These are phyloP conservation scores for Leishmania tarentolae DNA, from an alignment of 208 protist species.

Conservation along the genomic window DNA sequence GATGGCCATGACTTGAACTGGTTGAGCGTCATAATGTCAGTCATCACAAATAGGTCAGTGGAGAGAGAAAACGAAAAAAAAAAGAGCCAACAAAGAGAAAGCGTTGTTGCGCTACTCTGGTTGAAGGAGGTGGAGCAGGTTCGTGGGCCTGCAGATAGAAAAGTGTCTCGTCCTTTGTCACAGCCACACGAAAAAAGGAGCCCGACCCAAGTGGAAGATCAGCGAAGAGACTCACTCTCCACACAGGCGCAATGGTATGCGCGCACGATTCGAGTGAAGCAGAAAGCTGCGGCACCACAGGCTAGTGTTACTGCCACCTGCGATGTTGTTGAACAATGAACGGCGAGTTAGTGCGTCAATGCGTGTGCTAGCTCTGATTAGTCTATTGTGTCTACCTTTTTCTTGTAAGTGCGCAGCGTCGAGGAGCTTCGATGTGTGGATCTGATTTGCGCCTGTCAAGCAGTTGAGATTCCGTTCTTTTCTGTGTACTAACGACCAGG, in stretches of 20 bases:
- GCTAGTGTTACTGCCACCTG: not conserved
- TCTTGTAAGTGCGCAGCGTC: not conserved
- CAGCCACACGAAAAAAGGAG: not conserved
- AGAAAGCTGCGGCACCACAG: not conserved
- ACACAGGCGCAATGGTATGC: not conserved
- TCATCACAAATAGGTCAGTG: not conserved
- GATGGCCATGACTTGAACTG: not conserved
- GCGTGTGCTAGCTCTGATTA: not conserved
- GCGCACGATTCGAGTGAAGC: not conserved
- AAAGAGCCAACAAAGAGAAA: not conserved
- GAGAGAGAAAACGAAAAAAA: not conserved
- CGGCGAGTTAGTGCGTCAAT: not conserved
- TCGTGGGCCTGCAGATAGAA: not conserved
- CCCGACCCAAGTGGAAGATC: not conserved
- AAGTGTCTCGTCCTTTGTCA: not conserved
- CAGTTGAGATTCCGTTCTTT: not conserved
- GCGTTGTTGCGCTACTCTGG: not conserved
- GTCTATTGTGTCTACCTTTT: not conserved
- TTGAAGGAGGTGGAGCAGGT: not conserved
- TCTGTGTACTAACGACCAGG: not conserved
- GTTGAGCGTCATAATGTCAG: constrained; percentile 5
- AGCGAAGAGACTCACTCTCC: not conserved
- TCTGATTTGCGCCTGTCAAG: not conserved
- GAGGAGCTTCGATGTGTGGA: not conserved
- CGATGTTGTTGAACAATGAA: not conserved